A percentile compares a stretch with the other conserved stretches of the same genome.
Conservation (phyloP, 179 eudicot genomes). For the Spergularia azorica region DNA sequence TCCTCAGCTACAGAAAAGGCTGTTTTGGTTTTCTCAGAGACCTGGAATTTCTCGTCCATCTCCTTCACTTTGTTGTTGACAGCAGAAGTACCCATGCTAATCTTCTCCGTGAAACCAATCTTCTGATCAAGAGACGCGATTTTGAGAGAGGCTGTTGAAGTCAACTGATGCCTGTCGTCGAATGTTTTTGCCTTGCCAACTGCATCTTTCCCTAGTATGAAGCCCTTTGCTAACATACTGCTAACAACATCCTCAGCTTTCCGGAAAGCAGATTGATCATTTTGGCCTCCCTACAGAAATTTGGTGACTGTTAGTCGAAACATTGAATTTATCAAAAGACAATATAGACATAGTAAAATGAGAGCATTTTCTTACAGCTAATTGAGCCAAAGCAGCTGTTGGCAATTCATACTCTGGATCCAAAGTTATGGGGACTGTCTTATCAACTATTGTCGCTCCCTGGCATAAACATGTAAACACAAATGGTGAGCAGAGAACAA, state of each 20-base stretch:
- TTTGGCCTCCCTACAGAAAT: constrained; percentile 36
- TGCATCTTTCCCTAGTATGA: constrained; percentile 62
- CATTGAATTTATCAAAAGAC: neutral
- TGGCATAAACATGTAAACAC: neutral
- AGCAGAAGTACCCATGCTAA: constrained; percentile 51
- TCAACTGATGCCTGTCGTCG: constrained; percentile 66
- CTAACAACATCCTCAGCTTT: constrained; percentile 74
- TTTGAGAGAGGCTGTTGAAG: constrained; percentile 58
- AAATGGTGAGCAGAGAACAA: neutral
- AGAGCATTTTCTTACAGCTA: constrained; percentile 13
- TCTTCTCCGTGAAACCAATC: constrained; percentile 61
- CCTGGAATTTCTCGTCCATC: constrained; percentile 58
- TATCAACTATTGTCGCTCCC: constrained; percentile 24
- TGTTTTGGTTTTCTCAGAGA: constrained; percentile 54
- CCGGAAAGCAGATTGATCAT: constrained; percentile 40
- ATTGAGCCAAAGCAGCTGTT: constrained; percentile 16
- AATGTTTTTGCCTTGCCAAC: constrained; percentile 63
- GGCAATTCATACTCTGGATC: constrained; percentile 21
- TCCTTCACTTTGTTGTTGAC: constrained; percentile 64
- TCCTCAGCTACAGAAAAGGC: constrained; percentile 54
- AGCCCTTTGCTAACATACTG: constrained; percentile 71
- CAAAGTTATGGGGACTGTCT: constrained; percentile 12
- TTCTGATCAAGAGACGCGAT: constrained; percentile 60
- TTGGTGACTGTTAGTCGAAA: neutral
- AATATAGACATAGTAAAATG: neutral